These are phyloP conservation scores for Leccinum pseudoinsigne DNA, from an alignment of 1,284 basidiomycete genomes.

Conservation along the genomic window DNA sequence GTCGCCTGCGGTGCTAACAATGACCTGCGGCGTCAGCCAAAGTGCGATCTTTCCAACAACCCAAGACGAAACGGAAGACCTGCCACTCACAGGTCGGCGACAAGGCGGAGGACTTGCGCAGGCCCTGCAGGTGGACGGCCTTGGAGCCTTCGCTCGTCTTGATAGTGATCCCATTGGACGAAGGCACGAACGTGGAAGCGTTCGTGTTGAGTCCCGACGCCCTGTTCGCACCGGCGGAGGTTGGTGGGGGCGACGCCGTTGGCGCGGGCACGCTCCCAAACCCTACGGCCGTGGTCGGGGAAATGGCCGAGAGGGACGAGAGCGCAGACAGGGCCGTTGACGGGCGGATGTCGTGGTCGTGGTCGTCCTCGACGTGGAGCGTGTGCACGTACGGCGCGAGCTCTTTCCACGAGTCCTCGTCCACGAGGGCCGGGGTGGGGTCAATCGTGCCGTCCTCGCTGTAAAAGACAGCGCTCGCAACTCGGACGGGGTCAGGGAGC, in stretches of 20 bases:
- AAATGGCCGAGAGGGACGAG: slow-evolving; percentile 7
- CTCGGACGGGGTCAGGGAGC: slow-evolving; percentile 21
- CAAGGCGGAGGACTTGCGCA: slow-evolving; percentile 19
- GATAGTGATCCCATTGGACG: slow-evolving; percentile 18
- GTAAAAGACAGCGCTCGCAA: slow-evolving; percentile 28
- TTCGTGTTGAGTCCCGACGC: slow-evolving; percentile 21
- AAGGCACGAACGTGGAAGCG: slow-evolving; percentile 28
- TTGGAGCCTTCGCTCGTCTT: slow-evolving; percentile 24
- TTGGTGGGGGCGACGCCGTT: not conserved
- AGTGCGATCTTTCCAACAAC: not conserved
- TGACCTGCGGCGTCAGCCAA: slow-evolving; percentile 6
- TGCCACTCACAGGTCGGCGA: slow-evolving; percentile 26
- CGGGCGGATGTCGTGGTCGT: slow-evolving; percentile 13
- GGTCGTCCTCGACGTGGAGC: slow-evolving; percentile 32
- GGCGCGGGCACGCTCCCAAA: slow-evolving; percentile 1
- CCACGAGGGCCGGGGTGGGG: slow-evolving; percentile 19
- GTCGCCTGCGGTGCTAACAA: slow-evolving; percentile 24
- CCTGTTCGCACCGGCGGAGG: not conserved
- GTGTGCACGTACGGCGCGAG: slow-evolving; percentile 34
- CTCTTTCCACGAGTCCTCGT: slow-evolving; percentile 36
- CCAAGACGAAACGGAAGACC: not conserved
- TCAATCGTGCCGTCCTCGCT: slow-evolving; percentile 33
- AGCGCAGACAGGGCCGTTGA: slow-evolving; percentile 12
- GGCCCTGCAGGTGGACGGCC: slow-evolving; percentile 7
- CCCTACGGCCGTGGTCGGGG: not conserved